Evolutionary conservation across 2,329 filamentous ascomycete species (phyloP).

Genomic region (Arachnomyces sp.): DNA sequence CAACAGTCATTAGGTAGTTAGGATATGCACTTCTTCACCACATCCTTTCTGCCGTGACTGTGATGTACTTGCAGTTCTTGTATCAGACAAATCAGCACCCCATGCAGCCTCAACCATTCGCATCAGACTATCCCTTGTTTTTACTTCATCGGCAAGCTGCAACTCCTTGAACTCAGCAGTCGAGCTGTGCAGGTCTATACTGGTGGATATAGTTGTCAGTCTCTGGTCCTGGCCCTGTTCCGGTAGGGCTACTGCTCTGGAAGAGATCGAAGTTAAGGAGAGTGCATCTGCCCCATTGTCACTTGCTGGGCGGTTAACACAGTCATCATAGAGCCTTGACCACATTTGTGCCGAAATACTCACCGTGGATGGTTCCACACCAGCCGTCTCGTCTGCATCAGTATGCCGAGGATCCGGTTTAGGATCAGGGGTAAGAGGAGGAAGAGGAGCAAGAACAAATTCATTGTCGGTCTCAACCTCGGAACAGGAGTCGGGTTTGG

Average conservation of each 20-base stretch:
- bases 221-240: not conserved
- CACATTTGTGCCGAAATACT: slow-evolving; percentile 9
- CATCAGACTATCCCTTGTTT: slow-evolving; percentile 7
- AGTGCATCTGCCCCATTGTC: not conserved
- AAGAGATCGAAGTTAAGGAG: no score
- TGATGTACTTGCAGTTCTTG: no score
- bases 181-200: slow-evolving; percentile 8
- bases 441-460: no score
- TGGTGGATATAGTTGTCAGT: not conserved
- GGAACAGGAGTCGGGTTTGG: no score
- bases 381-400: not conserved
- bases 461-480: no score
- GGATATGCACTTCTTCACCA: no score
- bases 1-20: no score
- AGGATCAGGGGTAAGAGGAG: no score
- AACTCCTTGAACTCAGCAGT: slow-evolving; percentile 8
- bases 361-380: not conserved
- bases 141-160: slow-evolving; percentile 7
- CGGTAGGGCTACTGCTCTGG: no score
- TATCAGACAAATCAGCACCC: not conserved
- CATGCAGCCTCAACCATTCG: slow-evolving; percentile 8
- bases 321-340: slow-evolving; percentile 10
- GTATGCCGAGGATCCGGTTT: not conserved
- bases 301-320: slow-evolving; percentile 5
- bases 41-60: no score